Evolutionary conservation across 1,284 basidiomycete genomes (phyloP), one percentile per base, ranked within the genome.

Genomic region (Retiboletus fuscus): DNA sequence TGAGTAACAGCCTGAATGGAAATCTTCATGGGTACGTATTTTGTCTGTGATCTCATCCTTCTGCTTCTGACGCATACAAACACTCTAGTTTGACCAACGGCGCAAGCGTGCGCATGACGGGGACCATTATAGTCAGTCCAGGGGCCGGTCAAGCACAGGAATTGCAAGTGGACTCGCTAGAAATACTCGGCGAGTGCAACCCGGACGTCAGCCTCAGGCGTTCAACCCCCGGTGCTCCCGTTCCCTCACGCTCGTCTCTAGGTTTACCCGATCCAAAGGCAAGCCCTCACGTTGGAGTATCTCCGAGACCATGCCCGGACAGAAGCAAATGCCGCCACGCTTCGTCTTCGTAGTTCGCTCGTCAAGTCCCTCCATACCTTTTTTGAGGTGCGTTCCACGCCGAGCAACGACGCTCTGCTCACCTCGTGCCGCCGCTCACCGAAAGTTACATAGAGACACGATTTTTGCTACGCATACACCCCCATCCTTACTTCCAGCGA

Each of bases 401-500:
- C 58, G 18, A 64, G 41, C 57, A 39, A 66, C 60, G 49, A 30
- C 41, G 26, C 22, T 28, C 24, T 47, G 43, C 47, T 67, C 69
- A 68, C 66, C 55, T 22, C 43, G 13, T 61, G 51, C 61, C 57
- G 18, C 70, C 53, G 28, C 64, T 61, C 64, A 70, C 67, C 61
- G 20, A 64, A 63, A 68, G 26, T 47, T 20, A 44, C 43, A 58
- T 77, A 96, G 93, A 83, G 83, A 30, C 87, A 95, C 82, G 95
- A 92, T 44, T 99, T 98, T 81, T 84, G 87, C 61, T 91, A 94
- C 77, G 87, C 91, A 24, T 92, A 97, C 75, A 93, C 96, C 0
- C 97, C 98, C 1, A 87, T 99, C 60, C 84, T 98, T 51, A 99
- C 97, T 0, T 90, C 91, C 13, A 96, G 92, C 74, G 98, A 99